Conservation (phyloP, 192 early-diverging fungal genomes). For the Coemansia sp. region DNA sequence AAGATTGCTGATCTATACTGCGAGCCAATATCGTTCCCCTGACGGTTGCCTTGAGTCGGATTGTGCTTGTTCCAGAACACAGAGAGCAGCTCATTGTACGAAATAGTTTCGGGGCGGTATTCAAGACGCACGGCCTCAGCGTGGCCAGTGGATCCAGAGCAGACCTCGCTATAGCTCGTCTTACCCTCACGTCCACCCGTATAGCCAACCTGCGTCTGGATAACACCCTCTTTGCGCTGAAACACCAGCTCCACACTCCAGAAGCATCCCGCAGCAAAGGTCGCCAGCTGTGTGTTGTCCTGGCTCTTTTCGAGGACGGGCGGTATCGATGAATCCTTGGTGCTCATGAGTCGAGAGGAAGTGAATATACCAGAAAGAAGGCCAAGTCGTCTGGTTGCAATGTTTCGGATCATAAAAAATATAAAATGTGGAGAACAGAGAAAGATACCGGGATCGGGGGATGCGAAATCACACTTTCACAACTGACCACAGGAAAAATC, state of each 20-base stretch:
- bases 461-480: too few relatives aligned
- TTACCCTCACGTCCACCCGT: conserved; percentile 51
- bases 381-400: conserved; percentile 15
- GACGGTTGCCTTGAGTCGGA: conserved; percentile 81
- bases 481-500: too few relatives aligned
- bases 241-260: conserved; percentile 65
- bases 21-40: conserved; percentile 80
- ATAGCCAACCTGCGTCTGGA: conserved; percentile 67
- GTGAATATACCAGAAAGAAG: conserved; percentile 10
- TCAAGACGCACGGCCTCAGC: conserved; percentile 81
- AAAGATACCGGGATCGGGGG: neutral
- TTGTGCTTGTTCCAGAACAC: conserved; percentile 87
- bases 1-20: conserved; percentile 91
- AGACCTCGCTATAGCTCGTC: conserved; percentile 50
- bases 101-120: conserved; percentile 68
- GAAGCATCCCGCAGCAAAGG: conserved; percentile 94
- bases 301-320: conserved; percentile 15
- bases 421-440: neutral
- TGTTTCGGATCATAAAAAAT: conserved; percentile 9
- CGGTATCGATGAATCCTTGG: conserved; percentile 30
- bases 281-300: conserved; percentile 55
- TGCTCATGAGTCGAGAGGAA: conserved; percentile 15
- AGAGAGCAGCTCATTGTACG: conserved; percentile 73
- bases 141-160: conserved; percentile 69
- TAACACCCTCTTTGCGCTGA: conserved; percentile 46